Conservation (phyloP, 2,329 filamentous ascomycete species). For the Albophoma yamanashiensis region DNA sequence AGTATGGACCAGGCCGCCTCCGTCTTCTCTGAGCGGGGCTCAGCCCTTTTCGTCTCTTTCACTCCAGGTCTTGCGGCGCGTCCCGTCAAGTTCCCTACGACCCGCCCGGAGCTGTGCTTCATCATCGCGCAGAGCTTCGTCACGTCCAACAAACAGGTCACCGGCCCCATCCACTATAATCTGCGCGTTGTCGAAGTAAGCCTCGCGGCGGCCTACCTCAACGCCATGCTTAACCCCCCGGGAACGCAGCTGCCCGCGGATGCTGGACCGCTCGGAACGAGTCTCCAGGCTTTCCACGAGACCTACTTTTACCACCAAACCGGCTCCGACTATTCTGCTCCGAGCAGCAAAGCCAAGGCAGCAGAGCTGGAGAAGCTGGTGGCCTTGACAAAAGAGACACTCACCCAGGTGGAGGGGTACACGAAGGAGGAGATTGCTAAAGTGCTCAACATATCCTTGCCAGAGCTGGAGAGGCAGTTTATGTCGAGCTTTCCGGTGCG, state of each 20-base stretch:
- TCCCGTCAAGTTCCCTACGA: constrained; percentile 72
- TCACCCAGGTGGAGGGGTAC: constrained; percentile 74
- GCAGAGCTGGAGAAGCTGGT: constrained; percentile 68
- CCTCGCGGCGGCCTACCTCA: constrained; percentile 64
- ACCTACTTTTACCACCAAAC: constrained; percentile 54
- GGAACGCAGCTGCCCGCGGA: constrained; percentile 60
- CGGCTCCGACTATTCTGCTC: constrained; percentile 25
- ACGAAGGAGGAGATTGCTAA: constrained; percentile 74
- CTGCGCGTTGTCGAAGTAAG: constrained; percentile 92
- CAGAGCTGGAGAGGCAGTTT: constrained; percentile 66
- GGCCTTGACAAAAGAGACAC: constrained; percentile 55
- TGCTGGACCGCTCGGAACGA: constrained; percentile 71
- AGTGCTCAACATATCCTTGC: constrained; percentile 56
- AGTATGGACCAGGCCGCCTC: constrained; percentile 98
- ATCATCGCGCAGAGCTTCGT: constrained; percentile 93
- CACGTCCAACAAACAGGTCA: constrained; percentile 87
- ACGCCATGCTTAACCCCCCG: constrained; percentile 45
- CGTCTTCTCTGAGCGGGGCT: constrained; percentile 79
- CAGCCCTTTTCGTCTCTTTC: constrained; percentile 85
- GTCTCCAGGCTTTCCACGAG: constrained; percentile 78
- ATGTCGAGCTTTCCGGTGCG: constrained; percentile 84
- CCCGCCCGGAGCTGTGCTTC: constrained; percentile 76
- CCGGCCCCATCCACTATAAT: constrained; percentile 91
- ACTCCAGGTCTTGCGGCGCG: constrained; percentile 65
- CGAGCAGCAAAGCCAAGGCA: constrained; percentile 34